Conservation (phyloP, 2,329 filamentous ascomycete species). For the Nannizziopsis arthrosporioides region DNA sequence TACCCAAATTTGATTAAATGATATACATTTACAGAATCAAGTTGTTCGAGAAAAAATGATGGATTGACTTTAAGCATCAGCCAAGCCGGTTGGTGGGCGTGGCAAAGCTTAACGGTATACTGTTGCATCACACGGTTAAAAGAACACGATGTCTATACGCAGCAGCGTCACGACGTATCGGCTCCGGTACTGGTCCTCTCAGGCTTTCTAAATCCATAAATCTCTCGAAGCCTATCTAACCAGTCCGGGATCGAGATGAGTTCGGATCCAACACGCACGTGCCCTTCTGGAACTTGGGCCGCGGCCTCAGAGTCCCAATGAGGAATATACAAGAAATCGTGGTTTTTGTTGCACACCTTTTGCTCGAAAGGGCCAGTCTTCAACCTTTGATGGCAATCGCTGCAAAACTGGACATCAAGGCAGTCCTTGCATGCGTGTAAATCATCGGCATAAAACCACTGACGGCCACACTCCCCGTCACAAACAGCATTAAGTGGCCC, state of each 20-base stretch:
- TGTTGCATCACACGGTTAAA: not conserved
- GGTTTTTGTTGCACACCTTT: conserved; percentile 19
- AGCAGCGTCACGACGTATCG: not conserved
- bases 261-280: conserved; percentile 19
- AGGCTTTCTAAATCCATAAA: conserved; percentile 12
- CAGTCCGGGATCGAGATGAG: conserved; percentile 18
- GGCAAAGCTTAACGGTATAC: no score
- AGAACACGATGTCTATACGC: not conserved
- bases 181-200: no score
- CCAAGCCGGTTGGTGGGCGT: no score
- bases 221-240: conserved; percentile 16
- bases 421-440: conserved; percentile 24
- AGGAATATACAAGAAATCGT: conserved; percentile 20
- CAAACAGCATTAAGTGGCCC: conserved; percentile 11
- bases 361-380: conserved; percentile 19
- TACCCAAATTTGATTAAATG: no score
- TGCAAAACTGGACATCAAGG: conserved; percentile 18
- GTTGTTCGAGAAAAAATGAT: no score
- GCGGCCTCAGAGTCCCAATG: conserved; percentile 17
- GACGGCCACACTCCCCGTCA: conserved; percentile 12
- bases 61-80: no score
- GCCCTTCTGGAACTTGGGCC: conserved; percentile 13
- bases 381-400: conserved; percentile 16
- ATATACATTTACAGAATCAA: no score
- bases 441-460: conserved; percentile 19